Base-by-base conservation (phyloP, 495 filamentous ascomycete genomes). In the Hyphodiscus hymeniophilus region DNA sequence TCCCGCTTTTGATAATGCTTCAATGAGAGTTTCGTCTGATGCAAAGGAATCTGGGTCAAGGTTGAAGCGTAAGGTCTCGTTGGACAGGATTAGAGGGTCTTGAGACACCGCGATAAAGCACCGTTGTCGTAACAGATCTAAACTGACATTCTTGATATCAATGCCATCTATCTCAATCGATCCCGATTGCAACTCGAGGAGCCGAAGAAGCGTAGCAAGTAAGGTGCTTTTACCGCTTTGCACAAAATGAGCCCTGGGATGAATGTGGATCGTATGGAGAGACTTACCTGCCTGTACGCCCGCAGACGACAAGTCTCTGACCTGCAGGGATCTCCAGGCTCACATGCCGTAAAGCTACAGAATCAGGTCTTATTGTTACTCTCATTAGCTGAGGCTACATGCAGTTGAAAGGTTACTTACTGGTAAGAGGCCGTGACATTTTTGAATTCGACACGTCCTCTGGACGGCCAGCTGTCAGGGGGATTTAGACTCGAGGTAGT, bases 71-170 rank as follows among this genome's bases (percentile, higher is more conserved):
- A 83, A 71, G 17, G 61, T 77, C 12, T 59, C 60, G 1, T 77
- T 74, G 0, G 74, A 70, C 58, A 82, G 79, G 3, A 81, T 67
- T 2, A 81, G 66, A 7, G 79, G 76, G 33, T 82, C 79, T 55
- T 82, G 79, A 0, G 81, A 74, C 10, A 85, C 59, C 3, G 65
- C 59, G 41, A 72, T 64, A 39, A 75, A 63, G 21, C 60, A 52
- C 0, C 39, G 38, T 45, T 49, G 38, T 26, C 54, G 43, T 7
- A 56, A n/a, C 5, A 41, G 7, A 48, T 33, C 30, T 33, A 43
- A 21, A 6, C 17, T 21, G 6, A 43, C 40, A 7, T 33, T n/a
- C 30, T 33, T 35, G 16, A 70, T 52, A 2, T 58, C 28, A 7
- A 54, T 59, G 10, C 42, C 47, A 26, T 67, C 65, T 23, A 64